Base-by-base conservation (phyloP, 768 basidiomycete species). In the Podaxis sp. region DNA sequence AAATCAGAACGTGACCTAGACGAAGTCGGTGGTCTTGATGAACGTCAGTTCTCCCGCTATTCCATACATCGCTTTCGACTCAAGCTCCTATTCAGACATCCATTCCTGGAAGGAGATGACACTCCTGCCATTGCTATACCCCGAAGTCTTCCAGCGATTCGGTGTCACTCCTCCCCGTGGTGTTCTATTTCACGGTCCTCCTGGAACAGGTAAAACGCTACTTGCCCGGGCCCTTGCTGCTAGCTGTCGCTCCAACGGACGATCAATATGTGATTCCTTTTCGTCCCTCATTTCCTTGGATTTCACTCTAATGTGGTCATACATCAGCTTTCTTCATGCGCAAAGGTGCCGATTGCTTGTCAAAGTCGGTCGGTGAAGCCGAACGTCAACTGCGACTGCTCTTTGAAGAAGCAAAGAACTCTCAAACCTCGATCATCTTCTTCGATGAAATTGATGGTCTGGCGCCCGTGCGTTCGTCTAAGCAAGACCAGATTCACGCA, bases 371-470 rank as follows among this genome's bases (percentile, higher is more conserved):
- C 11, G 97, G 97, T 55, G 97, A 99, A 75, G 96, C 97, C 4
- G 97, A 98, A 70, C 87, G 97, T 1, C 96, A 98, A 71, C 81
- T 99, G 2, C 86, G 97, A 1, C 81, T 98, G 42, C 80, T 98
- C 13, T 99, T 99, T 71, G 96, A 98, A 64, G 96, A 98, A 77
- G 97, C 97, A 0, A 84, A 87, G 52, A 87, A 88, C 55, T 90
- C 86, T 55, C 96, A 98, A 68, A 96, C 97, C 0, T 91, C 89
- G 64, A 98, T 98, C 73, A 98, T 99, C 69, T 99, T 99, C 78
- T 98, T 99, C 71, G 97, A 99, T 70, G 97, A 99, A 76, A 98
- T 99, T 66, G 97, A 99, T 69, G 97, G 96, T 64, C 85, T 99
- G 18, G 97, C 97, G 11, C 97, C 97, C 1, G 96, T 98, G 1